Conservation (phyloP, 345 rosid genomes). For the Hirschfeldia incana region DNA sequence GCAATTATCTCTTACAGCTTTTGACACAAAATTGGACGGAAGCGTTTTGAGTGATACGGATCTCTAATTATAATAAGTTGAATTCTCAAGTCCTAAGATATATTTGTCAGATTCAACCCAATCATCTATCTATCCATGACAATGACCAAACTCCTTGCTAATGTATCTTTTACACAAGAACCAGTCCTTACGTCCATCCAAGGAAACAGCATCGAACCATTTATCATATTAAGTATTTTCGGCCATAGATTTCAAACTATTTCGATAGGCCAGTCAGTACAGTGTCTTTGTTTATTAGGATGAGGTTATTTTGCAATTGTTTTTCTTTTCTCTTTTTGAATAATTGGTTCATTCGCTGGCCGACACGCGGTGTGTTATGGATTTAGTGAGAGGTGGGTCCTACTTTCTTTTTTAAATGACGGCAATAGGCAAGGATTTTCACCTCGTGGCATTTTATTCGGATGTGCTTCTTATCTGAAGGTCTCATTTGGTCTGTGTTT, state of each 20-base stretch:
- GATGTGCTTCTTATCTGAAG: too few relatives aligned
- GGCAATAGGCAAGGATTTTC: too few relatives aligned
- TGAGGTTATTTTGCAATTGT: too few relatives aligned
- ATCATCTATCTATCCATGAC: not conserved
- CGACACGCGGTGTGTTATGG: not conserved
- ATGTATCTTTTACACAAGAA: conserved; percentile 1
- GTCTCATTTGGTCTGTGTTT: too few relatives aligned
- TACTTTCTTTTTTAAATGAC: too few relatives aligned
- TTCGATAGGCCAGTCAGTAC: not conserved
- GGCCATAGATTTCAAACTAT: not conserved
- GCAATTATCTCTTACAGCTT: not conserved
- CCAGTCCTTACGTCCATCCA: not conserved
- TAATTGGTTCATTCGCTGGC: not conserved
- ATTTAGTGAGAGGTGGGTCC: not conserved
- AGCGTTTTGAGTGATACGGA: not conserved
- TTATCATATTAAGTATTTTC: not conserved
- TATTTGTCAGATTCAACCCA: not conserved
- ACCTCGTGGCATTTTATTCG: too few relatives aligned
- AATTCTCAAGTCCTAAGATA: conserved; percentile 10
- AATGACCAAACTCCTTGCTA: not conserved
- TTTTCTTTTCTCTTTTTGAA: too few relatives aligned
- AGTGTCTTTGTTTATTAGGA: too few relatives aligned
- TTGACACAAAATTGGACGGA: not conserved
- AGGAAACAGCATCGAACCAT: not conserved
- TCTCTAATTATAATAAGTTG: conserved; percentile 1